phyloP scores from a whole-genome alignment of 176 grass and related monocot genomes.

The Paspalum notatum region DNA sequence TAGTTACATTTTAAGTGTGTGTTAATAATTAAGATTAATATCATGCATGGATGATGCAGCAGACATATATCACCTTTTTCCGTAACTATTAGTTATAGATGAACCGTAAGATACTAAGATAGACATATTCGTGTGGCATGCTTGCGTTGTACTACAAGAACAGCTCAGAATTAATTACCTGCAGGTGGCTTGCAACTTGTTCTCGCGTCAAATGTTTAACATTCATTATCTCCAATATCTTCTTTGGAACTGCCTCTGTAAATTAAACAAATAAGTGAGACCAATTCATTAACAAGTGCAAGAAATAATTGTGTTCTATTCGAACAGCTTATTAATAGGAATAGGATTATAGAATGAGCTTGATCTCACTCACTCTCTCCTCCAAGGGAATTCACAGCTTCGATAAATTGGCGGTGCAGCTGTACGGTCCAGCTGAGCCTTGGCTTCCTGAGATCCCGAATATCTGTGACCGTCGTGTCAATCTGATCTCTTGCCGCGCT shows the following conservation, averaged over 20 bases:
- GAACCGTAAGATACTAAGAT: too few species aligned
- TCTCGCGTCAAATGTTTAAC: constrained; percentile 57
- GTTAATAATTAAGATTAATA: too few species aligned
- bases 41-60: too few species aligned
- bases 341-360: too few species aligned
- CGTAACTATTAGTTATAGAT: too few species aligned
- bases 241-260: constrained; percentile 56
- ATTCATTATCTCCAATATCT: constrained; percentile 55
- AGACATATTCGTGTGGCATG: too few species aligned
- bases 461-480: constrained; percentile 38
- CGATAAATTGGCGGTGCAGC: constrained; percentile 52
- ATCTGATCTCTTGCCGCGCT: background rate
- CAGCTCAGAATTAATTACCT: constrained; percentile 20
- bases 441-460: constrained; percentile 42
- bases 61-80: too few species aligned
- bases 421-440: constrained; percentile 51
- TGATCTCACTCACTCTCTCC: constrained; percentile 31
- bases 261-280: background rate
- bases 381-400: constrained; percentile 42
- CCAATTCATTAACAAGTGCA: background rate
- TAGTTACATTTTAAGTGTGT: too few species aligned
- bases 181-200: constrained; percentile 61
- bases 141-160: background rate
- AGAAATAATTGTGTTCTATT: too few species aligned
- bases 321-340: too few species aligned